A percentile compares a stretch with the other conserved stretches of the same genome.
Evolutionary conservation across 2,329 filamentous ascomycete genomes (phyloP).

Genomic region (Penicillium sp.): DNA sequence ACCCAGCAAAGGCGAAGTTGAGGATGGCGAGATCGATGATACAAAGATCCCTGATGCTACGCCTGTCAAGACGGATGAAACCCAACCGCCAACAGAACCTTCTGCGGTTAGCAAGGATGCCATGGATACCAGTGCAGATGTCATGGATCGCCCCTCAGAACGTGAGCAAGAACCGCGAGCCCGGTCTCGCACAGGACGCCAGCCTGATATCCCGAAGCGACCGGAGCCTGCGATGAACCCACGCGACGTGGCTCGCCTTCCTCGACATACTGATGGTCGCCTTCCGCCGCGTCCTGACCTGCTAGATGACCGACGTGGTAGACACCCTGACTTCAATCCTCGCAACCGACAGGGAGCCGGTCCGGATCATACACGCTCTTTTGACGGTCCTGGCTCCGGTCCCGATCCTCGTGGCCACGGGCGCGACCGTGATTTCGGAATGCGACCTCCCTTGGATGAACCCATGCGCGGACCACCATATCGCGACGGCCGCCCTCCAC

Average conservation of each 20-base stretch:
- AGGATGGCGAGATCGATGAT: slow-evolving; percentile 53
- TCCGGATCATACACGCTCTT: slow-evolving; percentile 40
- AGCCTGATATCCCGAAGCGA: slow-evolving; percentile 41
- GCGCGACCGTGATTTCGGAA: slow-evolving; percentile 43
- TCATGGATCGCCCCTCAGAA: slow-evolving; percentile 10
- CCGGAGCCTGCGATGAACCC: slow-evolving; percentile 38
- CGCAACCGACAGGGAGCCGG: slow-evolving; percentile 41
- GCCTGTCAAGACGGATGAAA: slow-evolving; percentile 20
- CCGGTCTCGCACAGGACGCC: slow-evolving; percentile 31
- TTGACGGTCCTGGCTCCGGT: slow-evolving; percentile 37
- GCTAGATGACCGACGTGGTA: slow-evolving; percentile 44
- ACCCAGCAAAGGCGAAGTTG: slow-evolving; percentile 42
- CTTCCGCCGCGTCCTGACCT: slow-evolving; percentile 44
- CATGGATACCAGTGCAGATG: slow-evolving; percentile 16
- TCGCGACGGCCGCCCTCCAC: slow-evolving; percentile 38
- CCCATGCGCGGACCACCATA: slow-evolving; percentile 41
- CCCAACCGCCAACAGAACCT: slow-evolving; percentile 3
- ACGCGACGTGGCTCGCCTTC: slow-evolving; percentile 41
- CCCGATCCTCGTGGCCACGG: slow-evolving; percentile 41
- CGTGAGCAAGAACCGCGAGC: slow-evolving; percentile 20
- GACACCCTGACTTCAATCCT: slow-evolving; percentile 41
- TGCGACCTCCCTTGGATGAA: slow-evolving; percentile 42
- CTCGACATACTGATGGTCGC: slow-evolving; percentile 41
- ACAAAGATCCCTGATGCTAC: slow-evolving; percentile 46
- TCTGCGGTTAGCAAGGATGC: slow-evolving; percentile 7